phyloP scores from a whole-genome alignment of 768 basidiomycete genomes.

The Psilocybe cyanescens region DNA sequence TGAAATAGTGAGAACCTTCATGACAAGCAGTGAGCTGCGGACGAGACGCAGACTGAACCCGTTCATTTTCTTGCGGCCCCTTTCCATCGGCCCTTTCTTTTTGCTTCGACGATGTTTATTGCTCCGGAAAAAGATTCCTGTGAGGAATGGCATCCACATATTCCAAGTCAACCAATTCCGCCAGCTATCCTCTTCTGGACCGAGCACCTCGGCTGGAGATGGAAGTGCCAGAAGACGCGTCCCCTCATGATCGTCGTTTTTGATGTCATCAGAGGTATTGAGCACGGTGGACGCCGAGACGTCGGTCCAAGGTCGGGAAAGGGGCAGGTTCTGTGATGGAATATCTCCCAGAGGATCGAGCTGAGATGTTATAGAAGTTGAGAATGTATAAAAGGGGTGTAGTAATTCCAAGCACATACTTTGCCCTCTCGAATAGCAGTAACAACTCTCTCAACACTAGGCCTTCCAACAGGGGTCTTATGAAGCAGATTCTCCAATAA shows the following conservation, averaged over 20 bases:
- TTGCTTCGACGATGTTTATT: neutral
- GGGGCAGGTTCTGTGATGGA: slow-evolving; percentile 15
- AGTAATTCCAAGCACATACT: slow-evolving; percentile 44
- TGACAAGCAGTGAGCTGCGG: slow-evolving; percentile 20
- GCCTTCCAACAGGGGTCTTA: slow-evolving; percentile 61
- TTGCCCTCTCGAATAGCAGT: slow-evolving; percentile 70
- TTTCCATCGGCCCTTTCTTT: neutral
- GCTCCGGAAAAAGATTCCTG: neutral
- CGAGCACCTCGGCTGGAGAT: slow-evolving; percentile 24
- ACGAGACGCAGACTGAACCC: slow-evolving; percentile 18
- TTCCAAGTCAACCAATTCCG: slow-evolving; percentile 14
- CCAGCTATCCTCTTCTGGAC: slow-evolving; percentile 25
- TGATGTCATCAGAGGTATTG: neutral
- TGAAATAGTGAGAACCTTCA: slow-evolving; percentile 25
- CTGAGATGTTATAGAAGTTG: slow-evolving; percentile 10
- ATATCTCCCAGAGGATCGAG: slow-evolving; percentile 23
- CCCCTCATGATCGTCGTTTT: slow-evolving; percentile 8
- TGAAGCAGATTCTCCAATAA: slow-evolving; percentile 76
- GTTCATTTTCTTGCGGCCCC: neutral
- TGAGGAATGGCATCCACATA: slow-evolving; percentile 4
- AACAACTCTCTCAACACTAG: slow-evolving; percentile 74
- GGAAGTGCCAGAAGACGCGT: slow-evolving; percentile 24
- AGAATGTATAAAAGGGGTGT: neutral
- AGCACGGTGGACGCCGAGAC: slow-evolving; percentile 1
- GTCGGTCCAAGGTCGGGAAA: slow-evolving; percentile 18